Percentiles rank a stretch among this genome's conserved stretches.
phyloP scores from a whole-genome alignment of 129 eudicot genomes.

The Flaveria ramosissima region DNA sequence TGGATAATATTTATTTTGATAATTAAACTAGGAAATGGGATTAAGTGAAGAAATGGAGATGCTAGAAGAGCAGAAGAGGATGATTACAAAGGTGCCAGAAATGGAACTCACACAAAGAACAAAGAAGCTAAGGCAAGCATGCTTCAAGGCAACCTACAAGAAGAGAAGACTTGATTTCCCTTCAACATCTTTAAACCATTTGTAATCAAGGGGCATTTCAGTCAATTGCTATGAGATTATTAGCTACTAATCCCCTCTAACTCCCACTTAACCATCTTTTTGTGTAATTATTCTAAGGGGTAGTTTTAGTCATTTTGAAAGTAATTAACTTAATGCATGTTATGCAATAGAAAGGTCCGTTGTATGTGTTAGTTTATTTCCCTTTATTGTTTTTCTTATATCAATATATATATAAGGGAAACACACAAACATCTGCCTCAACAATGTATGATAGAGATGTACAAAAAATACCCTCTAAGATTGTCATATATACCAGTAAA shows the following conservation, averaged over 20 bases:
- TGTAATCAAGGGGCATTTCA: background rate
- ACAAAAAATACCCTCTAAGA: too few relatives aligned
- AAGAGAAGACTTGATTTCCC: conserved; percentile 47
- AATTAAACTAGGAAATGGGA: conserved; percentile 59
- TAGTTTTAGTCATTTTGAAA: background rate
- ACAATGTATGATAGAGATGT: too few relatives aligned
- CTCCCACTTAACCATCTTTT: background rate
- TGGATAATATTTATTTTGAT: background rate
- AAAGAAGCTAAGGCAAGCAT: conserved; percentile 72
- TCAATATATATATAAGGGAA: too few relatives aligned
- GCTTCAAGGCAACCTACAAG: conserved; percentile 85
- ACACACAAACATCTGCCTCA: too few relatives aligned
- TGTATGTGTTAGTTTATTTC: background rate
- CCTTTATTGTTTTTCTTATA: background rate
- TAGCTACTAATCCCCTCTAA: background rate
- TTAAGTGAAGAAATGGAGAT: conserved; percentile 45
- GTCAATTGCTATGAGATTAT: background rate
- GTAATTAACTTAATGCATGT: background rate
- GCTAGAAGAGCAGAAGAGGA: conserved; percentile 63
- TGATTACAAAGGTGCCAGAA: conserved; percentile 51
- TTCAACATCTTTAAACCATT: background rate
- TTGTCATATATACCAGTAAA: too few relatives aligned
- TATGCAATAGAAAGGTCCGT: background rate
- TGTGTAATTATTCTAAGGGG: conserved; percentile 1
- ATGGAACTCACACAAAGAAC: conserved; percentile 55